Evolutionary conservation across 1,139 yeast species (phyloP), one percentile per base, ranked within the genome.

Genomic region (Diutina ranongensis): DNA sequence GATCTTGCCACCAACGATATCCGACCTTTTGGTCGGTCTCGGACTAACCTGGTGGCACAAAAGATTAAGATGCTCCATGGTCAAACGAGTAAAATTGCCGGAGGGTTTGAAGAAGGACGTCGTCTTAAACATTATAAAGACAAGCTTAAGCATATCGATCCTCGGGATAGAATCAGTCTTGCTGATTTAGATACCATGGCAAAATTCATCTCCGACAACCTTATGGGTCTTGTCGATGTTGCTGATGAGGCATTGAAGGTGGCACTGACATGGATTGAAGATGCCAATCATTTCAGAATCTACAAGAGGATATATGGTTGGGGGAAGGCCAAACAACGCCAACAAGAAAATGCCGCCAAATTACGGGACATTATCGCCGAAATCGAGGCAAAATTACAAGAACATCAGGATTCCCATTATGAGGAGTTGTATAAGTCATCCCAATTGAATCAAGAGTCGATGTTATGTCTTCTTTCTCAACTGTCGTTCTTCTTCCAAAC

Each of bases 381-480:
- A n/a, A n/a, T n/a, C n/a, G n/a, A n/a, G n/a, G n/a, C 35, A 33
- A n/a, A n/a, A n/a, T n/a, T n/a, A n/a, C n/a, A n/a, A n/a, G 40
- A 21, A 35, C n/a, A 19, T 13, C 9, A 35, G 2, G 22, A 35
- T 20, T 3, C 3, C 3, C 20, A 18, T 15, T 35, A 18, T 22
- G 15, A 36, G 40, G 20, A 38, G 16, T 20, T 38, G 7, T 7
- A 25, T 3, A 18, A 38, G 18, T 3, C 31, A 19, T 3, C 20
- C 21, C n/a, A 38, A 16, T 2, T 38, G 3, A 25, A 16, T 8
- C 19, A 38, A 9, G 31, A 21, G 20, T 31, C 42, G 2, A 10
- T 4, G 3, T 16, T 66, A 18, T 57, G 59, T 44, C 50, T 64
- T 22, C 56, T 65, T 9, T 60, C 64, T 49, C 67, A 63, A 45